These are phyloP conservation scores for Chloranthus sessilifolius DNA, from an alignment of 164 flowering plant genomes.

Conservation along the genomic window DNA sequence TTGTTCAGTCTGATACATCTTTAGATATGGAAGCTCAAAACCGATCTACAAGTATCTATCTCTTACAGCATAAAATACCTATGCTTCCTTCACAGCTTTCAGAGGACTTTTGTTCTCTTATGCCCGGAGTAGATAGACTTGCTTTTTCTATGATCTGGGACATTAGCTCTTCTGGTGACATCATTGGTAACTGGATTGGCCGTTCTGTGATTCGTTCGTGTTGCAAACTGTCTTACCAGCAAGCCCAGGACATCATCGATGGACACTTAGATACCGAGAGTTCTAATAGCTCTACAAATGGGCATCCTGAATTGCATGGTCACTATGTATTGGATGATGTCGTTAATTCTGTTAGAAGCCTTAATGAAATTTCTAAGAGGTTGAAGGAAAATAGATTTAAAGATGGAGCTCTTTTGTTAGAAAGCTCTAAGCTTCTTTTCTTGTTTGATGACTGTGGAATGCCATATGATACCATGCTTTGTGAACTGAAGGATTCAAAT, in stretches of 20 bases:
- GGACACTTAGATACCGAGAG: constrained; percentile 26
- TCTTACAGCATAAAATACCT: constrained; percentile 53
- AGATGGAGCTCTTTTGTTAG: constrained; percentile 74
- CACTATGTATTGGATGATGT: constrained; percentile 63
- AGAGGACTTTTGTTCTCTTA: constrained; percentile 72
- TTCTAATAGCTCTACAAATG: constrained; percentile 9
- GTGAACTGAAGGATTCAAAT: constrained; percentile 46
- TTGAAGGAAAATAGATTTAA: constrained; percentile 56
- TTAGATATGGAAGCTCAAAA: constrained; percentile 73
- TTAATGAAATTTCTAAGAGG: constrained; percentile 51
- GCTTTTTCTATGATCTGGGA: constrained; percentile 84
- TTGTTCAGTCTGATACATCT: constrained; percentile 66
- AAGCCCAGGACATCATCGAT: constrained; percentile 79
- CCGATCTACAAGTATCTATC: constrained; percentile 71
- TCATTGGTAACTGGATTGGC: constrained; percentile 82
- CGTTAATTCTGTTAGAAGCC: constrained; percentile 46
- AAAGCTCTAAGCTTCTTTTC: constrained; percentile 51
- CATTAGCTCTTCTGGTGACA: constrained; percentile 41
- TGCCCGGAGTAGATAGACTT: constrained; percentile 84
- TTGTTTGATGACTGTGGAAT: constrained; percentile 71
- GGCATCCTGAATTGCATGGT: constrained; percentile 51
- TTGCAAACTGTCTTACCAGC: constrained; percentile 86
- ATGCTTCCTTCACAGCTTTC: constrained; percentile 88
- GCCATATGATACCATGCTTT: constrained; percentile 54
- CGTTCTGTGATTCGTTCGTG: constrained; percentile 82